Evolutionary conservation across 164 flowering plant species (phyloP).

Genomic region (Vitis labrusca): DNA sequence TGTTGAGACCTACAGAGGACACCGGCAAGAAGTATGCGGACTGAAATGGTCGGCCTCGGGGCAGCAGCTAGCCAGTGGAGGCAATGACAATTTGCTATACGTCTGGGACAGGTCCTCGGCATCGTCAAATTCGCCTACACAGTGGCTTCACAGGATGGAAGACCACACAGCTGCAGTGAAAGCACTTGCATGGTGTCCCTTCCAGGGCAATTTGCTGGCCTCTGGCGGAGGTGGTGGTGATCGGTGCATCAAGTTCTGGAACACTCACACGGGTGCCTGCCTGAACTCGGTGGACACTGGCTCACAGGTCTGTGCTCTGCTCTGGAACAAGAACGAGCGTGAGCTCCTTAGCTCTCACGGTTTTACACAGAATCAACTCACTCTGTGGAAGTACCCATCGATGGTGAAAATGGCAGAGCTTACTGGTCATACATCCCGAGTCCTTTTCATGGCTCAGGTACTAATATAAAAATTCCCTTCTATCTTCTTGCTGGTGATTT

Average conservation of each 20-base stretch:
- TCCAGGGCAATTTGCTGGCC: slow-evolving; percentile 23
- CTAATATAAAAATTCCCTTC: too few species aligned
- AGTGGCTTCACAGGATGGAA: slow-evolving; percentile 18
- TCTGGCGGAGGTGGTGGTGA: slow-evolving; percentile 23
- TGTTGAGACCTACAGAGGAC: slow-evolving; percentile 21
- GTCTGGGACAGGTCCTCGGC: slow-evolving; percentile 20
- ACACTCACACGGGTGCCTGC: slow-evolving; percentile 20
- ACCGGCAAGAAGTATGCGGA: slow-evolving; percentile 18
- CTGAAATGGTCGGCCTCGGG: slow-evolving; percentile 27
- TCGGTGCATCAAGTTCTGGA: slow-evolving; percentile 22
- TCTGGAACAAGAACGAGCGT: slow-evolving; percentile 19
- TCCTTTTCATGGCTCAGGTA: slow-evolving; percentile 24
- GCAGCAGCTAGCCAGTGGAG: slow-evolving; percentile 23
- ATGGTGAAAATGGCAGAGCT: slow-evolving; percentile 28
- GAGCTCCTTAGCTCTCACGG: slow-evolving; percentile 28
- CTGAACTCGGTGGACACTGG: slow-evolving; percentile 25
- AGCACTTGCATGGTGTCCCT: slow-evolving; percentile 28
- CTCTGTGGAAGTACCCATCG: slow-evolving; percentile 27
- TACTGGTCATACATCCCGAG: slow-evolving; percentile 25
- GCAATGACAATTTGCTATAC: slow-evolving; percentile 19
- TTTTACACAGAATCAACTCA: slow-evolving; percentile 18
- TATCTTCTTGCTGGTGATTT: not conserved
- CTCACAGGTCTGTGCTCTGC: slow-evolving; percentile 21
- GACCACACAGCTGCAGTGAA: slow-evolving; percentile 23
- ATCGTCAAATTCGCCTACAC: slow-evolving; percentile 1